These are phyloP conservation scores for Globisporangium uncinulatum DNA, from an alignment of 352 stramenopile species.

Conservation along the genomic window DNA sequence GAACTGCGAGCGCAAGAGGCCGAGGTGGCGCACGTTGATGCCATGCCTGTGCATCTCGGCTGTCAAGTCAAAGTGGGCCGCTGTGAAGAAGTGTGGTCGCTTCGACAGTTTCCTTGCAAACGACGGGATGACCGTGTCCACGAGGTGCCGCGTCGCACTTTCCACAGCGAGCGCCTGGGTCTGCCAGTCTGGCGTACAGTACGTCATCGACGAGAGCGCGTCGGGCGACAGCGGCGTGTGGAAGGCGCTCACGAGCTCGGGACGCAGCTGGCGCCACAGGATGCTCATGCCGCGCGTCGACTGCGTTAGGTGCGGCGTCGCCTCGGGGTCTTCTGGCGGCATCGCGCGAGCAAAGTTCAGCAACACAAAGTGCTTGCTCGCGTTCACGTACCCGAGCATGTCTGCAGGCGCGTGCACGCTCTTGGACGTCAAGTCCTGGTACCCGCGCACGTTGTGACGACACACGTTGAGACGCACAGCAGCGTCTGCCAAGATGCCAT, in stretches of 20 bases:
- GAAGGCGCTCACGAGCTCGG: conserved; percentile 68
- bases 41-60: conserved; percentile 86
- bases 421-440: conserved; percentile 86
- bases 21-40: conserved; percentile 89
- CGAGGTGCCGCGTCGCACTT: conserved; percentile 63
- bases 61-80: conserved; percentile 45
- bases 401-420: conserved; percentile 72
- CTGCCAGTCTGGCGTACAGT: conserved; percentile 85
- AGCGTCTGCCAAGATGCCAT: conserved; percentile 53
- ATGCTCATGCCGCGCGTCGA: conserved; percentile 86
- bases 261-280: conserved; percentile 89
- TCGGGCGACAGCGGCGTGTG: conserved; percentile 69
- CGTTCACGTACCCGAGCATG: conserved; percentile 70
- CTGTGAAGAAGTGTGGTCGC: conserved; percentile 47
- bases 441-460: conserved; percentile 77
- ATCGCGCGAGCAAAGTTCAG: conserved; percentile 85
- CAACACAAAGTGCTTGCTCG: conserved; percentile 52
- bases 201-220: conserved; percentile 80
- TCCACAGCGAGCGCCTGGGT: conserved; percentile 57
- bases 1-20: conserved; percentile 75
- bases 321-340: conserved; percentile 82
- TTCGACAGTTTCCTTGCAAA: conserved; percentile 81
- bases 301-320: conserved; percentile 65
- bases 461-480: conserved; percentile 77
- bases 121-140: conserved; percentile 65